phyloP scores from a whole-genome alignment of 768 basidiomycete genomes.

The Asterophora parasitica region DNA sequence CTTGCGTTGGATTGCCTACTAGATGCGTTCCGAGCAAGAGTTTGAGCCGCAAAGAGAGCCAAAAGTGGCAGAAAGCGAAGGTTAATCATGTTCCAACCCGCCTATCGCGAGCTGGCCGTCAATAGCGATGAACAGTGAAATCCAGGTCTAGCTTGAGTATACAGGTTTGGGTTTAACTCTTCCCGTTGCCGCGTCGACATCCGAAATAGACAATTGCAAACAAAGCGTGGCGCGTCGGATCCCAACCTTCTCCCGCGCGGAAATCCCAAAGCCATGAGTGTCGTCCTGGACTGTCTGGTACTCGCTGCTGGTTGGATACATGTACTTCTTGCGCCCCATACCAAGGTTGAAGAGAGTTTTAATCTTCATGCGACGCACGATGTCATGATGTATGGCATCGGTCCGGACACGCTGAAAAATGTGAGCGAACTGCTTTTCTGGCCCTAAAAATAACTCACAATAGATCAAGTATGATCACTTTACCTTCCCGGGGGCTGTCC shows the following conservation, averaged over 20 bases:
- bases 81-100: conserved; percentile 9
- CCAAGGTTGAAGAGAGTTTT: conserved; percentile 98
- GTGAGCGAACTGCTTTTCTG: conserved; percentile 33
- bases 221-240: not conserved
- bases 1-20: conserved; percentile 14
- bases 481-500: conserved; percentile 83
- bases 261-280: conserved; percentile 8
- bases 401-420: conserved; percentile 35
- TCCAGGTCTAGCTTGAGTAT: too few species aligned
- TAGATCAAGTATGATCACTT: conserved; percentile 75
- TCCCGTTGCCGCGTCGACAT: not conserved
- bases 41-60: conserved; percentile 1
- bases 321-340: conserved; percentile 78
- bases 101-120: conserved; percentile 5
- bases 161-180: too few species aligned
- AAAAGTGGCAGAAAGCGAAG: conserved; percentile 6
- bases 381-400: conserved; percentile 69
- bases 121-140: not conserved
- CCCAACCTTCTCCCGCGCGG: not conserved
- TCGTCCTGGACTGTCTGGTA: conserved; percentile 45
- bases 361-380: conserved; percentile 91
- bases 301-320: conserved; percentile 54
- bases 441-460: conserved; percentile 2
- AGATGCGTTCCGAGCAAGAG: conserved; percentile 11
- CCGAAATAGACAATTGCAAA: conserved; percentile 7